phyloP scores from a whole-genome alignment of 768 basidiomycete species.

The Rhodotorula sphaerocarpa region DNA sequence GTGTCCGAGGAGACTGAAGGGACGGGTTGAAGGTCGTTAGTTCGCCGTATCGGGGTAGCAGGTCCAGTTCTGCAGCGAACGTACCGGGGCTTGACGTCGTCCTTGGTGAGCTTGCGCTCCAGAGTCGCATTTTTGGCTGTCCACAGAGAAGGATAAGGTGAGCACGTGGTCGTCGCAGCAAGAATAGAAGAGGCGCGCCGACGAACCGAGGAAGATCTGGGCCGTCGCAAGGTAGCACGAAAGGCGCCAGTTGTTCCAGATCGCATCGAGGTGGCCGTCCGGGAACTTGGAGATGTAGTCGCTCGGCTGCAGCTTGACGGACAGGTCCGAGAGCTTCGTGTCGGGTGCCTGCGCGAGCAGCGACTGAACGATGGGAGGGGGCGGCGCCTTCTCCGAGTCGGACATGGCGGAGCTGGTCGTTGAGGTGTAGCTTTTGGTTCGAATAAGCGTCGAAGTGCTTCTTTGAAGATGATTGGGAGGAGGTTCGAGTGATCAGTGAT shows the following conservation, averaged over 20 bases:
- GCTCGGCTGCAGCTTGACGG: constrained; percentile 9
- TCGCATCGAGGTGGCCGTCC: constrained; percentile 11
- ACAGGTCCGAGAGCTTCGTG: constrained; percentile 6
- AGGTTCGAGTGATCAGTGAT: no score
- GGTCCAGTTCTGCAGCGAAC: constrained; percentile 52
- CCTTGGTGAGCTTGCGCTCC: constrained; percentile 51
- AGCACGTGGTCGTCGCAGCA: no score
- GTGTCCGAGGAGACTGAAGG: constrained; percentile 29
- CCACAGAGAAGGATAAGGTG: no score
- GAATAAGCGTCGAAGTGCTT: no score
- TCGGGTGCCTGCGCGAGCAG: constrained; percentile 2
- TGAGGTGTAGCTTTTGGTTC: no score
- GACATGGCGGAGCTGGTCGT: background rate
- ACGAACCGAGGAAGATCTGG: constrained; percentile 69
- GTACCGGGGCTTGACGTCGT: constrained; percentile 60
- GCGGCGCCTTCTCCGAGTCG: constrained; percentile 18
- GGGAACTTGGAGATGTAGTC: constrained; percentile 4
- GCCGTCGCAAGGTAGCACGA: constrained; percentile 40
- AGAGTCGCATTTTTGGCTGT: constrained; percentile 57
- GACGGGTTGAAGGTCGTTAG: no score
- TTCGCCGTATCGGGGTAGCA: no score
- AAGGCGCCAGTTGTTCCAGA: constrained; percentile 23
- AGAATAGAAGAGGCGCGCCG: background rate
- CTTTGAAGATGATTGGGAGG: no score
- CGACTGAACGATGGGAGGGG: constrained; percentile 22